Conservation (phyloP, 1,284 basidiomycete species). For the Pyrrhoderma lamaoense region DNA sequence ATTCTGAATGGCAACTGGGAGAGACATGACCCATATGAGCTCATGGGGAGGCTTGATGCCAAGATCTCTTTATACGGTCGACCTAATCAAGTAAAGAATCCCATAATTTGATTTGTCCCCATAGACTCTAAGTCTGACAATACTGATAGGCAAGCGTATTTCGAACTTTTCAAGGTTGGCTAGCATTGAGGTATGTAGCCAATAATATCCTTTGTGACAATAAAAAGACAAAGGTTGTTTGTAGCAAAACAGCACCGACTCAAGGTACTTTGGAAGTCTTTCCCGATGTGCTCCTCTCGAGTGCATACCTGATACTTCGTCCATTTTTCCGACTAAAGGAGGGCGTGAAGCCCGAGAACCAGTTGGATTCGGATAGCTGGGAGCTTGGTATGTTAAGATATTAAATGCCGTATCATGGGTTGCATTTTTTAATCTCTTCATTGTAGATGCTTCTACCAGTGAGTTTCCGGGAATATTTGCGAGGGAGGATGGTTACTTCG, state of each 20-base stretch:
- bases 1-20: conserved; percentile 68
- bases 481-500: conserved; percentile 38
- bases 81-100: conserved; percentile 41
- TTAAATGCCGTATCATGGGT: background rate
- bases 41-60: conserved; percentile 55
- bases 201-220: background rate
- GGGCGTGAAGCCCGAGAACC: conserved; percentile 33
- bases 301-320: conserved; percentile 75
- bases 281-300: conserved; percentile 66
- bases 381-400: conserved; percentile 42
- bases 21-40: conserved; percentile 63
- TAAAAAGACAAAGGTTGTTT: background rate
- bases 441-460: conserved; percentile 43
- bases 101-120: background rate
- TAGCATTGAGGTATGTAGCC: conserved; percentile 47
- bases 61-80: conserved; percentile 54
- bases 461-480: conserved; percentile 54
- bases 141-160: conserved; percentile 54
- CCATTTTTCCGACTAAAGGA: conserved; percentile 70
- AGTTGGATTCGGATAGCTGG: conserved; percentile 61
- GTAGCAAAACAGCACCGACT: conserved; percentile 59
- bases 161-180: conserved; percentile 77
- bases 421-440: background rate
- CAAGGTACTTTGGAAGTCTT: conserved; percentile 79
- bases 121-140: background rate